Base-by-base conservation (phyloP, 2,329 filamentous ascomycete genomes). In the Penicillium sp. region DNA sequence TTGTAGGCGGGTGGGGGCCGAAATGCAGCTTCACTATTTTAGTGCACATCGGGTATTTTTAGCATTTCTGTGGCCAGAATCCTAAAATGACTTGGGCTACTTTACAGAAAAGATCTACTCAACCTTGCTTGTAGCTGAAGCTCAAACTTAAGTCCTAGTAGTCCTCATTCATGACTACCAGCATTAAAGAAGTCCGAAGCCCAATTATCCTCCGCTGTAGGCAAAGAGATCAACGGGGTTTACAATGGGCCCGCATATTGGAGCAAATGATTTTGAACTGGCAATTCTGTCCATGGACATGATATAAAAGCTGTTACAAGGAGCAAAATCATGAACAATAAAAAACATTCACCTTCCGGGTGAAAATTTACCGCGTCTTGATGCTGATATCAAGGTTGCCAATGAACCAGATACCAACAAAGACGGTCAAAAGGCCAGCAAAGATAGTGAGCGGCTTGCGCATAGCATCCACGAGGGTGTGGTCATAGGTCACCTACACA, bases 381-480 rank as follows among this genome's bases (percentile, higher is more conserved):
- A 97, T 96, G 75, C 90, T 93, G 49, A 93, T 85, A 74, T 97
- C 89, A 64, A 97, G 81, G 71, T 86, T 89, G 35, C 92, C 90
- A 61, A 97, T 76, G 3, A 87, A 80, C 88, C 90, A 97, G 5
- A 86, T 84, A 1, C 87, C 83, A 43, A 87, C 82, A 77, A 96
- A 97, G 13, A 96, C 79, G n/a, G 84, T 81, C 66, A 96, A 74
- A 64, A 90, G 79, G 69, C 90, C 92, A 35, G 82, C 81, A 66
- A 95, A 92, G 62, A 98, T 85, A 26, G 94, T 87, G 22, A 96
- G 68, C 0, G 95, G 95, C 82, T 99, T 99, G 71, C 93, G 87
- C 70, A 97, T 85, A 42, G 85, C 87, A 30, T 91, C 89, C 2
- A 84, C 74, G 67, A 89, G 83, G 1, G 93, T 86, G 73, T 95